Base-by-base conservation (phyloP, 2,329 filamentous ascomycete species). In the Didymosphaeria variabile region DNA sequence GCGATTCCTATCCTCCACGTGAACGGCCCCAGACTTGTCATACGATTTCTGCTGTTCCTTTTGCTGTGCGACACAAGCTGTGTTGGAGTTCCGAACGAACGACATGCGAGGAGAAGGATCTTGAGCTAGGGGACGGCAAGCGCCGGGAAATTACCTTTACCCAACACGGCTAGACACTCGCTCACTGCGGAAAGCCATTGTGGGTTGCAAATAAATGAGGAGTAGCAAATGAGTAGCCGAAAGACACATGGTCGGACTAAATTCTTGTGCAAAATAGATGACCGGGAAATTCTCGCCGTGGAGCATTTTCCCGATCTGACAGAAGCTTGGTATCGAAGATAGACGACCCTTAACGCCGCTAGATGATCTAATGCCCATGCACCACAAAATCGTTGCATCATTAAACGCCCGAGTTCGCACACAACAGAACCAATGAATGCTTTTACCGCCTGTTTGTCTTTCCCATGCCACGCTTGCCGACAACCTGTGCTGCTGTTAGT, bases 391-490 rank as follows among this genome's bases (percentile, higher is more conserved):
- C 55, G 45, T 50, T 50, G 45, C 44, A 49, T 57, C 36, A 49
- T 44, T 57, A 50, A 57, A 57, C 55, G 55, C 45, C 55, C 46
- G 17, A 50, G 36, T 49, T 40, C 45, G 17, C 34, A 49, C 45
- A 36, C 15, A 15, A 31, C 7, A 34, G 13, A 40, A 42, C 32
- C 51, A 55, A 44, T 40, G 58, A 21, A 19, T 52, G 32, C 53
- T 55, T 63, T 70, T 70, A 77, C 60, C 74, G 72, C 69, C 89
- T 88, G 73, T 87, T 83, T 60, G 92, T 94, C 86, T 95, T 97
- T 81, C 95, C 94, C 77, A 97, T 94, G 66, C 92, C 90, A 79
- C 95, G 91, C 86, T 98, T 99, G 73, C 95, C 95, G 63, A 91
- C 86, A 78, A 92, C 89, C 91, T 94, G 65, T 55, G 32, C 29